Percentiles rank a stretch among this genome's conserved stretches.
phyloP scores from a whole-genome alignment of 805 yeast genomes.

The Ogataea neopini region DNA sequence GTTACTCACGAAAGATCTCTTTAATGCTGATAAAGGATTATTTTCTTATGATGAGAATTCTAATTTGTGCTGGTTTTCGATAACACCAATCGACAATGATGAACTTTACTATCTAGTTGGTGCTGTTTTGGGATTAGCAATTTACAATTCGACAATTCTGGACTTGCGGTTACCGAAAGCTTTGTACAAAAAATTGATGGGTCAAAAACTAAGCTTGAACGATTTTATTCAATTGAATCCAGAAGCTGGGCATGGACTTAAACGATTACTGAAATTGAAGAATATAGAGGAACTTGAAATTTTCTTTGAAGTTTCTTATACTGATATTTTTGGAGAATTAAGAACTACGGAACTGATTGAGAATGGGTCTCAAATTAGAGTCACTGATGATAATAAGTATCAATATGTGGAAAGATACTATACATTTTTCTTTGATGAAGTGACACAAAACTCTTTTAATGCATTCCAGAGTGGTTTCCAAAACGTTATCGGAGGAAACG shows the following conservation, averaged over 20 bases:
- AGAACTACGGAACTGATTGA: constrained; percentile 52
- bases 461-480: constrained; percentile 72
- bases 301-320: constrained; percentile 62
- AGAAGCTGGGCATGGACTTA: constrained; percentile 53
- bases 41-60: constrained; percentile 70
- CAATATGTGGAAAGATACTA: constrained; percentile 65
- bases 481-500: constrained; percentile 77
- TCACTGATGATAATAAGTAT: constrained; percentile 57
- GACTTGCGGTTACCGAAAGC: constrained; percentile 78
- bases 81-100: constrained; percentile 43
- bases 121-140: constrained; percentile 83
- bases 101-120: constrained; percentile 80
- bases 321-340: constrained; percentile 46
- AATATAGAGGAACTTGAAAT: constrained; percentile 51
- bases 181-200: constrained; percentile 71
- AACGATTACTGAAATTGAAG: constrained; percentile 45
- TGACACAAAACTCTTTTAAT: constrained; percentile 52
- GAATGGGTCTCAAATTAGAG: constrained; percentile 56
- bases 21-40: constrained; percentile 67
- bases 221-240: constrained; percentile 77
- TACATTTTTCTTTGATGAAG: constrained; percentile 56
- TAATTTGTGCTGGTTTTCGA: constrained; percentile 72
- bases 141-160: constrained; percentile 84
- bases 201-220: constrained; percentile 51
- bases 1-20: constrained; percentile 66